Conservation (phyloP, 176 grass and related monocot species). For the Hyparrhenia diplandra region DNA sequence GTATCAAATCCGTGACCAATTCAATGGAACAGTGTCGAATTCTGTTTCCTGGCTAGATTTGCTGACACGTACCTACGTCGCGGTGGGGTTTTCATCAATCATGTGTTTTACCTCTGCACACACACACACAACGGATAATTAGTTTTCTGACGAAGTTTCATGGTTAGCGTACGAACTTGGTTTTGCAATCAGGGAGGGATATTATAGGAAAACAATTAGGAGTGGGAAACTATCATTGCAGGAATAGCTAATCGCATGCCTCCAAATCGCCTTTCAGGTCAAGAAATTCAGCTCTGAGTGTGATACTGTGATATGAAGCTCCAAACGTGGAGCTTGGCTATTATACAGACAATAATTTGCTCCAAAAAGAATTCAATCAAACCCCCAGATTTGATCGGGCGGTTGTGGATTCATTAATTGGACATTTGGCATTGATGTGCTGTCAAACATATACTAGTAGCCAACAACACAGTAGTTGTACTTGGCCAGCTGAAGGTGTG, state of each 20-base stretch:
- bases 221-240: neutral
- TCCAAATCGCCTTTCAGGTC: neutral
- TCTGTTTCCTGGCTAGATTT: neutral
- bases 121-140: neutral
- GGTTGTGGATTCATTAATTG: neutral
- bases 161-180: constrained; percentile 6
- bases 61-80: neutral
- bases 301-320: neutral
- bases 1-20: constrained; percentile 5
- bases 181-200: neutral
- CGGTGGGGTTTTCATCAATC: constrained; percentile 25
- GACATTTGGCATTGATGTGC: neutral
- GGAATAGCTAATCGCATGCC: neutral
- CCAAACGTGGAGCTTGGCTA: neutral
- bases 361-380: neutral
- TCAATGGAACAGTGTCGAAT: neutral
- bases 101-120: constrained; percentile 31
- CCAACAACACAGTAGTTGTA: neutral
- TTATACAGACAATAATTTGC: neutral
- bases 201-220: neutral
- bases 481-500: neutral
- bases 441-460: neutral
- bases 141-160: constrained; percentile 17
- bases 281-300: constrained; percentile 1
- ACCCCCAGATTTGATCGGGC: neutral